Evolutionary conservation across 306 rosid genomes (phyloP), one percentile per base, ranked within the genome.

Genomic region (Astragalus membranaceus): DNA sequence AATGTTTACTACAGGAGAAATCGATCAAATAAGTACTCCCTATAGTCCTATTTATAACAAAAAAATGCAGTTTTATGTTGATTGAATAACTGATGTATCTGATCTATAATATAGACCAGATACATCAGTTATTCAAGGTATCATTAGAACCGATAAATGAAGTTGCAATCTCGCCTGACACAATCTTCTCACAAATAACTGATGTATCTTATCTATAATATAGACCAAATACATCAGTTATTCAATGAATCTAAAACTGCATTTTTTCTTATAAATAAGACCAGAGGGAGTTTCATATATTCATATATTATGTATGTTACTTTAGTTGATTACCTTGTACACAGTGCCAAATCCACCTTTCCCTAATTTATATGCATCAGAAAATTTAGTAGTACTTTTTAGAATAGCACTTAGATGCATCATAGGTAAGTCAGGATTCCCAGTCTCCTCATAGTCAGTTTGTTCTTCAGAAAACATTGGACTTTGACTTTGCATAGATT

Each of bases 311-410:
- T 71, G 30, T 12, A 2, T 49, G 15, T 14, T 65, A 65, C 14
- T 4, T 20, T 53, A 60, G 32, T 42, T 10, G 15, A 10, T 16
- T 68, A 81, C 85, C 79, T 73, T 81, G 47, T 77, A 81, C 10
- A 81, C 85, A 62, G 85, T 43, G 43, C 85, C 85, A 73, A 81
- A 81, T 77, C 85, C 85, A 67, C 85, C 82, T 77, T 68, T 50
- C 3, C 85, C 85, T 43, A 77, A 48, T 63, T 77, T 81, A 55
- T 39, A 51, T 17, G 42, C 50, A 54, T 73, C 79, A 39, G 66
- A 73, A 62, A 81, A 81, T 8, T 73, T 68, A 23, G 29, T 4
- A 17, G 85, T 77, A 48, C 77, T 17, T 55, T 55, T 32, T 23
- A 77, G 54, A 67, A 81, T 68, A 36, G 50, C 67, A 55, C 64